Evolutionary conservation across 164 flowering plant genomes (phyloP).

Genomic region (Cinnamomum micranthum): DNA sequence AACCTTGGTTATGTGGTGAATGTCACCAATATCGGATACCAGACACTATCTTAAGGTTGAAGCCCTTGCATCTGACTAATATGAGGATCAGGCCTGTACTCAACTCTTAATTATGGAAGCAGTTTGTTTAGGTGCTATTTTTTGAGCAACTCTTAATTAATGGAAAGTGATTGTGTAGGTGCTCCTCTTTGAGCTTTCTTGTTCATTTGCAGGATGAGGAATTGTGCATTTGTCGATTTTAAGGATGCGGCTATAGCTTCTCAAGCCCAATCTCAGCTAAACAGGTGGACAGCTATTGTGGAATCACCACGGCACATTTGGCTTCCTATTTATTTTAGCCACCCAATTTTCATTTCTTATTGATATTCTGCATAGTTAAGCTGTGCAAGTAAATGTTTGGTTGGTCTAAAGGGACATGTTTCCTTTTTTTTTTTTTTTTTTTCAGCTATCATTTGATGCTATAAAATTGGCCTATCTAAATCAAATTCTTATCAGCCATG

Average conservation of each 20-base stretch:
- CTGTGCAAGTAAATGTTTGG: not conserved
- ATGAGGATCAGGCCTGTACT: not conserved
- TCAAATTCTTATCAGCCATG: not conserved
- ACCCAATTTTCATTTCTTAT: not conserved
- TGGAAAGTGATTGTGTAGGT: not conserved
- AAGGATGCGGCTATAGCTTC: constrained; percentile 58
- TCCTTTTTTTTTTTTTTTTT: not conserved
- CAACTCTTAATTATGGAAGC: not conserved
- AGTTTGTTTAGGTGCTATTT: no score
- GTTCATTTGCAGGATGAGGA: constrained; percentile 51
- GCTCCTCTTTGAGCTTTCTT: not conserved
- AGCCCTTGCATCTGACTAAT: not conserved
- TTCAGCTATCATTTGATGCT: not conserved
- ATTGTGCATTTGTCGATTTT: constrained; percentile 90
- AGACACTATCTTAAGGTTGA: not conserved
- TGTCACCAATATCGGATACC: not conserved
- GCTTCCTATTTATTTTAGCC: not conserved
- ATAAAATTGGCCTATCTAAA: not conserved
- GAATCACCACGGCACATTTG: not conserved
- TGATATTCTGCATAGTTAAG: not conserved
- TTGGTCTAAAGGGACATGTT: not conserved
- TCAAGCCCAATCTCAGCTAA: constrained; percentile 76
- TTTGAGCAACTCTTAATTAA: no score
- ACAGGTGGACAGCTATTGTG: constrained; percentile 43
- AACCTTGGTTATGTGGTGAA: not conserved